phyloP scores from a whole-genome alignment of 1,284 basidiomycete genomes.

The Crucibulum parvulum region DNA sequence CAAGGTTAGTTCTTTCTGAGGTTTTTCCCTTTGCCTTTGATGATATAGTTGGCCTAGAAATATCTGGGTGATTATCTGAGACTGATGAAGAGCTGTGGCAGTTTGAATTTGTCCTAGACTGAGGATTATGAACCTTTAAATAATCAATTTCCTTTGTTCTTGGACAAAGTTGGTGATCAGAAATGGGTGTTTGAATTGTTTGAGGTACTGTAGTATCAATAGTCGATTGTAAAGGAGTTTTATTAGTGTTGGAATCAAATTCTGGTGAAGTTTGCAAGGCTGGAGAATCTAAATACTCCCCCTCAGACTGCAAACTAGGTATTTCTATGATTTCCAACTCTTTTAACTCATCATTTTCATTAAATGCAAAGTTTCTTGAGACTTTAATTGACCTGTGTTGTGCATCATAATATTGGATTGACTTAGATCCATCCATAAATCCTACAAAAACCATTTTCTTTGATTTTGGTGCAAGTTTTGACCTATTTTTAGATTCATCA shows the following conservation, averaged over 20 bases:
- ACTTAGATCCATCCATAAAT: slow-evolving; percentile 23
- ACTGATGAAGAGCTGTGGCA: not conserved
- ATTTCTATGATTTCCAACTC: slow-evolving; percentile 8
- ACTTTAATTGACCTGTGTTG: slow-evolving; percentile 14
- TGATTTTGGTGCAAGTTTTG: slow-evolving; percentile 25
- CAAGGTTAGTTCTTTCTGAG: not conserved
- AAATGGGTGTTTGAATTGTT: too few species aligned
- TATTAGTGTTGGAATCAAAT: not conserved
- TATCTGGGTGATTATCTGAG: slow-evolving; percentile 3
- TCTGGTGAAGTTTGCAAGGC: not conserved
- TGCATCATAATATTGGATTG: slow-evolving; percentile 25
- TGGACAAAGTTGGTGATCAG: too few species aligned
- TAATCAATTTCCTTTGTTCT: too few species aligned
- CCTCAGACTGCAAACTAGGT: slow-evolving; percentile 20
- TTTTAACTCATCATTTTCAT: slow-evolving; percentile 20
- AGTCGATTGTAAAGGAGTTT: too few species aligned
- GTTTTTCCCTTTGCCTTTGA: slow-evolving; percentile 4
- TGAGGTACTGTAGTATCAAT: too few species aligned
- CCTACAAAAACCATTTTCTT: slow-evolving; percentile 24
- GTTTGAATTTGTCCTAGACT: too few species aligned
- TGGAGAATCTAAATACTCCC: slow-evolving; percentile 13
- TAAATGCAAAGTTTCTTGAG: slow-evolving; percentile 21
- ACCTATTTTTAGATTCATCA: slow-evolving; percentile 13
- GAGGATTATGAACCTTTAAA: too few species aligned
- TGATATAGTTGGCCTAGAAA: slow-evolving; percentile 6